Base-by-base conservation (phyloP, 1,284 basidiomycete genomes). In the Ceratorhiza oryzae-sativae region DNA sequence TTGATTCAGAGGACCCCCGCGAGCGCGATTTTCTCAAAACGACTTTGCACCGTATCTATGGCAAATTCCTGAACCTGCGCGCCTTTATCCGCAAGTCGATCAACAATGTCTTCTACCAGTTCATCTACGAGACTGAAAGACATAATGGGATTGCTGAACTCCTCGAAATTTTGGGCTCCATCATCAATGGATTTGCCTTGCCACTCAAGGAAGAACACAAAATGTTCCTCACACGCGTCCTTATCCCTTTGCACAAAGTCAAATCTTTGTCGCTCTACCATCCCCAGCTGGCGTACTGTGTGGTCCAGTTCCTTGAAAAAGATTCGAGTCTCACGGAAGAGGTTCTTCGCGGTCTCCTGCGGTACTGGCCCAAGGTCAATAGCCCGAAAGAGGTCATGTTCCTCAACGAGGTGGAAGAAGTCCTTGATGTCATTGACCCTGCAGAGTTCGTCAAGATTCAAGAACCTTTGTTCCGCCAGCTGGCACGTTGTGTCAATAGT, bases 351-450 rank as follows among this genome's bases (percentile, higher is more conserved):
- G 97, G 97, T 20, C 85, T 99, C 23, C 86, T 99, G 79, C 92
- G 93, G 79, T 99, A 89, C 83, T 99, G 97, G 97, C 97, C 97
- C 53, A 99, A 99, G 82, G 97, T 99, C 77, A 99, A 99, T 82
- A 97, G 94, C 58, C 96, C 95, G n/a, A 99, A 99, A 83, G 97
- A 99, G 81, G 97, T 99, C 82, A 99, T 99, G 97, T 99, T 95
- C 84, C 85, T 99, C 75, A 99, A 98, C 83, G 97, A 99, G 84
- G 95, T 99, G 72, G 97, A 99, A 81, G 97, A 99, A 83, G 94
- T 99, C 20, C 83, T 99, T 74, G 97, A 99, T 80, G 97, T 99
- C 71, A 98, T 98, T 77, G 97, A 99, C 80, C 94, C 95, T 8
- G 87, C 86, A 73, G 97, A 99, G 81, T 99, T 99, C 83, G 91